Percentiles rank a stretch among this genome's conserved stretches.
These are phyloP conservation scores for Lyophyllum atratum DNA, from an alignment of 768 basidiomycete species.

Conservation along the genomic window DNA sequence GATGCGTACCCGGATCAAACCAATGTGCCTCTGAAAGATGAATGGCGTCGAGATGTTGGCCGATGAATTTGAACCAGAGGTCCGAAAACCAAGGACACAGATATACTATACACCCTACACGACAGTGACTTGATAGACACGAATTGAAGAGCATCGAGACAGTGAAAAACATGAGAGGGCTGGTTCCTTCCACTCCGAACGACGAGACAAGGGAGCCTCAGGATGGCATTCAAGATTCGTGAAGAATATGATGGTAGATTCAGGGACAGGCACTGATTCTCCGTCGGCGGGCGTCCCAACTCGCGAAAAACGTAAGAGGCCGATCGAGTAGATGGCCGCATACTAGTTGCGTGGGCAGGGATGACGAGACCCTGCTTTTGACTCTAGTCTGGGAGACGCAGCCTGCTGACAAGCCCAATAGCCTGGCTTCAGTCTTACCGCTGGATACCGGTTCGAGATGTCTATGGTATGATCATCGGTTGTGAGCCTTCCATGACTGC, in stretches of 20 bases:
- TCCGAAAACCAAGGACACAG: no score
- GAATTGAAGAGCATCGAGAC: no score
- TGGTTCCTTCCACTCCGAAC: no score
- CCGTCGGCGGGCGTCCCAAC: not conserved
- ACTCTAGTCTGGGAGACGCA: not conserved
- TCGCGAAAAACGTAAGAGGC: not conserved
- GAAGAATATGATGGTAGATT: no score
- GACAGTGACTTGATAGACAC: no score
- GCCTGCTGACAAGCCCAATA: not conserved
- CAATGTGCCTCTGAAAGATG: no score
- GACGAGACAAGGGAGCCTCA: no score
- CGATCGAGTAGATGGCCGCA: not conserved
- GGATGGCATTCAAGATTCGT: no score
- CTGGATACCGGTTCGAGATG: not conserved
- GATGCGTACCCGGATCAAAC: not conserved
- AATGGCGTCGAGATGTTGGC: not conserved
- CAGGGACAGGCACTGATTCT: not conserved
- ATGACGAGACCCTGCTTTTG: not conserved
- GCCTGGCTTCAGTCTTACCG: not conserved
- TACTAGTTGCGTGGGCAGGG: not conserved
- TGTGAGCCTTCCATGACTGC: no score
- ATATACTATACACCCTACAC: no score
- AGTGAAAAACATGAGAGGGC: no score
- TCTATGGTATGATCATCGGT: not conserved
- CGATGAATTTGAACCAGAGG: no score